These are phyloP conservation scores for Chaetoscypha palmicola DNA, from an alignment of 2,329 filamentous ascomycete species.

Conservation along the genomic window DNA sequence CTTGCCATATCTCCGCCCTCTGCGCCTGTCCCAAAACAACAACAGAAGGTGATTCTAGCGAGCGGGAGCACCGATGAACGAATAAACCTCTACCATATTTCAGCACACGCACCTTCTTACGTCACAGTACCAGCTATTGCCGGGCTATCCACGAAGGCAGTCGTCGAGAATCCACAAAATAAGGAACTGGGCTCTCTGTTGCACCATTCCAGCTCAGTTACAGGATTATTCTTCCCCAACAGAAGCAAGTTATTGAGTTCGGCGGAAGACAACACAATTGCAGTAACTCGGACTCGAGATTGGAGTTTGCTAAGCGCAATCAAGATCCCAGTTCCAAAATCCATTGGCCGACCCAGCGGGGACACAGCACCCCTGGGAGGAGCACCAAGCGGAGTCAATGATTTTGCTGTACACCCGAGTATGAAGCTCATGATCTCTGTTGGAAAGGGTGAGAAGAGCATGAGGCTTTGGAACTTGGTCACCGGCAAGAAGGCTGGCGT, in stretches of 20 bases:
- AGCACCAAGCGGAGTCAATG: conserved; percentile 82
- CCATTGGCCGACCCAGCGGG: conserved; percentile 72
- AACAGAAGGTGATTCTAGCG: conserved; percentile 81
- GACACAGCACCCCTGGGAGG: conserved; percentile 80
- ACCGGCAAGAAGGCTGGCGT: conserved; percentile 94
- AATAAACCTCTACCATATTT: conserved; percentile 90
- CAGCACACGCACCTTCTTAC: conserved; percentile 56
- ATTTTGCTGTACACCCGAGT: conserved; percentile 91
- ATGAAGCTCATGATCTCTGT: conserved; percentile 96
- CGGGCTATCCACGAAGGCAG: conserved; percentile 61
- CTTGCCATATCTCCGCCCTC: conserved; percentile 77
- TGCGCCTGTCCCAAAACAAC: conserved; percentile 49
- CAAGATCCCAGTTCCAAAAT: conserved; percentile 79
- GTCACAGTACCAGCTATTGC: conserved; percentile 54
- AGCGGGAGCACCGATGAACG: conserved; percentile 90
- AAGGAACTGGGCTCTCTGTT: conserved; percentile 79
- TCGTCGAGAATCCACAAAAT: conserved; percentile 80
- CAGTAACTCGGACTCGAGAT: conserved; percentile 79
- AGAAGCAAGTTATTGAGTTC: conserved; percentile 81
- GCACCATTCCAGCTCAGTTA: conserved; percentile 80
- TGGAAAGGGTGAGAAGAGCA: conserved; percentile 79
- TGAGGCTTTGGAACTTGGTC: conserved; percentile 94
- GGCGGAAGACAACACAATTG: conserved; percentile 85
- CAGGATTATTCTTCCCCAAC: conserved; percentile 72
- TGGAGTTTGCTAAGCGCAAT: conserved; percentile 84